A percentile compares a stretch with the other conserved stretches of the same genome.
These are phyloP conservation scores for Pulveroboletus sp. DNA, from an alignment of 768 basidiomycete species.

Conservation along the genomic window DNA sequence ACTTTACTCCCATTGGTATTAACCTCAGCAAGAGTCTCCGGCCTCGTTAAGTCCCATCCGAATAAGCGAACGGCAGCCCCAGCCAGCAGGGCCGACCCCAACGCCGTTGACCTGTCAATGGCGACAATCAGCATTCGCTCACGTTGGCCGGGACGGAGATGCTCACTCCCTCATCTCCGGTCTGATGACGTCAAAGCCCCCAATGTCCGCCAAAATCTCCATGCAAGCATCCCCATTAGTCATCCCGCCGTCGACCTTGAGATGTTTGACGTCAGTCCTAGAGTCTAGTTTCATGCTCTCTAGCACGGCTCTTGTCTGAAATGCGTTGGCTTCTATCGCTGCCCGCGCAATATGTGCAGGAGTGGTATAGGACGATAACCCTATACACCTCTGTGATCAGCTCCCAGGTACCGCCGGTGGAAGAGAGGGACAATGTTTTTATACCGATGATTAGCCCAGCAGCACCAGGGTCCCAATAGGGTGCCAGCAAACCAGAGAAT, in stretches of 20 bases:
- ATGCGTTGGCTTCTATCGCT: conserved; percentile 93
- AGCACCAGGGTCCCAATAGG: conserved; percentile 95
- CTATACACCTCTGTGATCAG: conserved; percentile 30
- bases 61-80: conserved; percentile 83
- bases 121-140: neutral
- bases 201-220: conserved; percentile 82
- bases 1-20: conserved; percentile 77
- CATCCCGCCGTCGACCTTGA: conserved; percentile 99
- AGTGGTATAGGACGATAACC: conserved; percentile 83
- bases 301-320: conserved; percentile 91
- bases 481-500: conserved; percentile 92
- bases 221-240: conserved; percentile 90
- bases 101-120: conserved; percentile 76
- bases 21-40: conserved; percentile 79
- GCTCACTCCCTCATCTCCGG: conserved; percentile 96
- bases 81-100: conserved; percentile 92
- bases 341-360: conserved; percentile 93
- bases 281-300: conserved; percentile 95
- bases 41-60: conserved; percentile 86
- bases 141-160: neutral
- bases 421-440: conserved; percentile 6
- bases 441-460: conserved; percentile 79
- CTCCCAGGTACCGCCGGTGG: neutral
- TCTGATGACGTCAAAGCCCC: conserved; percentile 86
- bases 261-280: conserved; percentile 68